Base-by-base conservation (phyloP, 148 eudicot species). In the Gaultheria prostrata region DNA sequence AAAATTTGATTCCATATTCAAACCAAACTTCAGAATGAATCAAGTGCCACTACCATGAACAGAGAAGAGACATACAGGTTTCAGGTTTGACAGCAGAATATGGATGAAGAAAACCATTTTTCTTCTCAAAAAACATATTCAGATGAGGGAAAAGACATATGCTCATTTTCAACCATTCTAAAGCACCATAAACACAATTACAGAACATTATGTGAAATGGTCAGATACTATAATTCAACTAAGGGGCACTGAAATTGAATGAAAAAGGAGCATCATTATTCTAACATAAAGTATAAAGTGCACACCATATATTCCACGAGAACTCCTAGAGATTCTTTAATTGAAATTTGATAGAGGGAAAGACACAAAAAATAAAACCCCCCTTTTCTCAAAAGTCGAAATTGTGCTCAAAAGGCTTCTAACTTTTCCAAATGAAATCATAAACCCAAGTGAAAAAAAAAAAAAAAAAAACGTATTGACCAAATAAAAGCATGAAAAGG, bases 331-430 rank as follows among this genome's bases (percentile, higher is more conserved):
- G 28, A 20, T 73, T 13, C n/a, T n/a, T n/a, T 12, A 76, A 76
- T 76, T 76, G 79, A 8, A 75, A 45, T 20, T 13, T 14, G 13
- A 30, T 0, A 78, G 39, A 67, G 72, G 35, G 72, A 26, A 28
- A 67, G 35, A 67, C 17, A 65, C 18, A 20, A 18, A 78, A 54
- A 32, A 7, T 3, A 53, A 32, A 51, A 1, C 15, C 3, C 6
- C 33, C 6, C 6, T 78, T 74, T 59, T 39, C 8, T 21, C 15
- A 4, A 59, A 43, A 57, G 53, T 59, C 53, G 26, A 80, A 4
- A 8, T 8, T 65, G 48, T 63, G 43, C 82, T 61, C 35, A 80
- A 80, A 80, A 77, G 82, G 82, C 77, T 67, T 15, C 48, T 61
- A 78, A 78, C 82, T 69, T 84, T 78, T 50, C 20, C 69, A 12